phyloP scores from a whole-genome alignment of 192 early-diverging fungal species.

The Coemansia sp. region DNA sequence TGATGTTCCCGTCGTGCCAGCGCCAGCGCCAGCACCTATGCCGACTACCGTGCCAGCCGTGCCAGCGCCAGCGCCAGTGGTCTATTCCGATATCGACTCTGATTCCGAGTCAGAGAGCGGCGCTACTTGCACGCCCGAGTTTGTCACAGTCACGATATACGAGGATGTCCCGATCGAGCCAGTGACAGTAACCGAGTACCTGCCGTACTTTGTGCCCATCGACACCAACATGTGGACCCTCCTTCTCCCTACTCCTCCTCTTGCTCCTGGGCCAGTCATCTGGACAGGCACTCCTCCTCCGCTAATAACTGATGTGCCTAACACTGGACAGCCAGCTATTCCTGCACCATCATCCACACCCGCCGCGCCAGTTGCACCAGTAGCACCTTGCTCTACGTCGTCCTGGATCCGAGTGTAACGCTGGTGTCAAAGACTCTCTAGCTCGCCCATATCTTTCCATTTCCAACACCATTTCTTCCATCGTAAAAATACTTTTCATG shows the following conservation, averaged over 20 bases:
- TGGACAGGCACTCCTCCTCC: conserved; percentile 22
- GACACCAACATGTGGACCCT: conserved; percentile 15
- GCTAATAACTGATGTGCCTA: neutral
- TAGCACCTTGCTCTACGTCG: conserved; percentile 12
- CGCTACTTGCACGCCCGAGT: neutral
- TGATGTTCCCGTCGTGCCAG: neutral
- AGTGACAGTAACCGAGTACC: conserved; percentile 25
- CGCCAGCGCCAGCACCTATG: neutral
- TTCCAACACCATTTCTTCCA: neutral
- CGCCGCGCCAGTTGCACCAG: neutral
- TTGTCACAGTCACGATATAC: conserved; percentile 17
- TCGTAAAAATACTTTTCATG: neutral
- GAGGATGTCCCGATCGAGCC: conserved; percentile 5
- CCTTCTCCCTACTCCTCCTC: conserved; percentile 11
- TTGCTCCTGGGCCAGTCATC: conserved; percentile 43
- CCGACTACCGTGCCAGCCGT: too few relatives aligned
- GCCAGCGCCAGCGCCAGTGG: neutral
- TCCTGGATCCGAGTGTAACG: conserved; percentile 16
- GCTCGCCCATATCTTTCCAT: conserved; percentile 1
- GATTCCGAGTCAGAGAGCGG: neutral
- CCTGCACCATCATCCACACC: neutral
- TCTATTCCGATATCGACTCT: neutral
- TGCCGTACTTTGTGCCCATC: conserved; percentile 18
- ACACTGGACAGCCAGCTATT: conserved; percentile 7
- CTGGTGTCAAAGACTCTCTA: neutral